Evolutionary conservation across 2,329 filamentous ascomycete genomes (phyloP), one percentile per base, ranked within the genome.

Genomic region (Epichloe elymi): DNA sequence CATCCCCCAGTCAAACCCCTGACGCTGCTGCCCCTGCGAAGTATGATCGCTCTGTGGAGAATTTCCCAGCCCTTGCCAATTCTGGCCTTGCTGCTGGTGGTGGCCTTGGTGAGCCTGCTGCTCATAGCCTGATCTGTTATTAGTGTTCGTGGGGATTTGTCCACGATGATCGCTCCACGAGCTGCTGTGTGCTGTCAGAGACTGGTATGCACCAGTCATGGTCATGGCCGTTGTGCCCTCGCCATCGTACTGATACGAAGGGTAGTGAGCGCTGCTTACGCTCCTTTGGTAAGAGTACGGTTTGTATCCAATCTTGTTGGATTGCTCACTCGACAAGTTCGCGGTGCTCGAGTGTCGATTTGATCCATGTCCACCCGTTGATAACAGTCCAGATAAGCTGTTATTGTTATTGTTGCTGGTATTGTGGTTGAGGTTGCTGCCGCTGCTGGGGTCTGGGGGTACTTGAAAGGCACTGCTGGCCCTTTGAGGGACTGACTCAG

Each of bases 241-340:
- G 5, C 15, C 14, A 3, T 39, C 46, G 37, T 36, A 50, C 4
- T 41, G 26, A 37, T 49, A 49, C 4, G 42, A n/a, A 4, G 41
- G 42, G 15, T 49, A 49, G 2, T 7, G 17, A n/a, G 10, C 20
- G 2, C 30, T 36, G 0, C 56, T 46, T 0, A 56, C 51, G 26
- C 49, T 56, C 30, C 51, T 58, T n/a, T 55, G 60, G n/a, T 61
- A 65, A n/a, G 62, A 55, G 50, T 65, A 63, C 10, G 67, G 63
- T 45, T 72, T 56, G 54, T 67, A 60, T 7, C 55, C 55, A 12
- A 62, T 57, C 35, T 59, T 61, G 10, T 54, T 52, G 20, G 54
- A 42, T 33, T 48, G 8, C 1, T 48, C 41, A n/a, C 47, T 46
- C 23, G 48, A 12, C 6, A 48, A 39, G 26, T 62, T 43, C 48